Evolutionary conservation across 176 grass and related monocot species (phyloP), one percentile per base, ranked within the genome.

Genomic region (Triticum turgidum): DNA sequence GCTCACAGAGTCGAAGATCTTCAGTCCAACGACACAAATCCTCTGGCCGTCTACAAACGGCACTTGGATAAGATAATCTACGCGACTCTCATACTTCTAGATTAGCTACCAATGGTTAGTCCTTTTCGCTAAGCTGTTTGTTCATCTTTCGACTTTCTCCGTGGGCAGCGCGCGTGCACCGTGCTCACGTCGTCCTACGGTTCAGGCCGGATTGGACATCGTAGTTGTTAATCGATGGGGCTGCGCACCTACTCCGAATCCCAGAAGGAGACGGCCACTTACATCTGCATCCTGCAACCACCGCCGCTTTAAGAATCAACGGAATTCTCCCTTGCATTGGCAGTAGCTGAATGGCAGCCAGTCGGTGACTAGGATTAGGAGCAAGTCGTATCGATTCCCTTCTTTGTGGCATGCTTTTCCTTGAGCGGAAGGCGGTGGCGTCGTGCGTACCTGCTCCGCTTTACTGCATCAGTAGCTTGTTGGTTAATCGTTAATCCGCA

Each of bases 391-490:
- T 24, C 24, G 33, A 33, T 24, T 75, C 69, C 24, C 42, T 75
- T 11, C 8, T 71, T 32, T 54, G 30, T 78, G 41, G 5, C 54
- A 59, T 59, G 52, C 54, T 59, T 58, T 21, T 59, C 54, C 54
- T 22, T 17, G 21, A 72, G 73, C 29, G 81, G 51, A 83, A 51
- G 63, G 74, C 68, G 85, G 38, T 72, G 25, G 68, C 68, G 56
- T 54, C 21, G 3, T 59, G 5, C 15, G 44, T 29, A 76, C 24
- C 22, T 66, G 29, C 69, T 82, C 52, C n/a, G 47, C 62, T 82
- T 65, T 25, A 34, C 45, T 72, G 61, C 25, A 11, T 54, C 22
- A 20, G 24, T 25, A 20, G 29, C 0, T 1, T 54, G 5, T 6
- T 6, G 37, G 4, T 5, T 15, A 17, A n/a, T 17, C 15, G 18